These are phyloP conservation scores for Prunus davidiana DNA, from an alignment of 306 rosid species.

Conservation along the genomic window DNA sequence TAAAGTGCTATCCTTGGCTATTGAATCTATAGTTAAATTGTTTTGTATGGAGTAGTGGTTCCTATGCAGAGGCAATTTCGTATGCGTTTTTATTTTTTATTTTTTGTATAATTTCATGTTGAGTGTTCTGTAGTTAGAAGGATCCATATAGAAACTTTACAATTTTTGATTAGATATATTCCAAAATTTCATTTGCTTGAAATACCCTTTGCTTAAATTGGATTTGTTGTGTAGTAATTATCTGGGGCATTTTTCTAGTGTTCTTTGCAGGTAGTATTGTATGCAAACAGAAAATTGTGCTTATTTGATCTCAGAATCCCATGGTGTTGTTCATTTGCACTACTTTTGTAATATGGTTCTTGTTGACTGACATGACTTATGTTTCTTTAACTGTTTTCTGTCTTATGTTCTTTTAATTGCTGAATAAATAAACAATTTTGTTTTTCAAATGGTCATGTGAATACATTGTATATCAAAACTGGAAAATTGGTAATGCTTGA, in stretches of 20 bases:
- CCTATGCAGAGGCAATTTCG: not conserved
- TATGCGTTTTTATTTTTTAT: not conserved
- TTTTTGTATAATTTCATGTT: no score
- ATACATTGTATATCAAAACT: not conserved
- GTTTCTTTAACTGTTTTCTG: not conserved
- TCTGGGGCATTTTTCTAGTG: not conserved
- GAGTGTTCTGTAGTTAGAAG: not conserved
- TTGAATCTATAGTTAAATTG: not conserved
- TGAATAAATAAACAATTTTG: not conserved
- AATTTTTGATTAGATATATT: not conserved
- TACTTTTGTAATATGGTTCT: not conserved
- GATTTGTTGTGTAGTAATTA: not conserved
- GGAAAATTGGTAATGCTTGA: not conserved
- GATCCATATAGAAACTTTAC: not conserved
- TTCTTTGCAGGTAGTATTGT: not conserved
- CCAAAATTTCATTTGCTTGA: not conserved
- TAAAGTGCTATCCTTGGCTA: not conserved
- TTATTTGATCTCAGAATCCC: conserved; percentile 7
- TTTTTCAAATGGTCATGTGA: not conserved
- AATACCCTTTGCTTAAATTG: not conserved
- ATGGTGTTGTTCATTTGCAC: not conserved
- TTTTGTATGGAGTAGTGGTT: not conserved
- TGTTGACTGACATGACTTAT: not conserved
- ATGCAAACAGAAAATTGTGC: not conserved
- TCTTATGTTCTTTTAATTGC: not conserved